Percentiles rank a stretch among this genome's conserved stretches.
phyloP scores from a whole-genome alignment of 2,329 filamentous ascomycete genomes.

The Byssoonygena ceratinophila region DNA sequence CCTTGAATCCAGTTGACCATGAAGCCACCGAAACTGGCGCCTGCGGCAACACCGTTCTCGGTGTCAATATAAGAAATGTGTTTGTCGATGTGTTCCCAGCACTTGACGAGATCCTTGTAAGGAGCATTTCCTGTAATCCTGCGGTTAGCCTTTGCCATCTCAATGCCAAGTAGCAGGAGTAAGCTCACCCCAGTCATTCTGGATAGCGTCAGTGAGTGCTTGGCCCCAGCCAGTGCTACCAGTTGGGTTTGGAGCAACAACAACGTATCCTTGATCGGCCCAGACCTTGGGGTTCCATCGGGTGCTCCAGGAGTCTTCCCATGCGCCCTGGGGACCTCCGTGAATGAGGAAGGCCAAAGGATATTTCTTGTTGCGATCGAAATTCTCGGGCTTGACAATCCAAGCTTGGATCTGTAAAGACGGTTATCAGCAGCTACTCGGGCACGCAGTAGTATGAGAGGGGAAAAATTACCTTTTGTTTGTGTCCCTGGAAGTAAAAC shows the following conservation, averaged over 20 bases:
- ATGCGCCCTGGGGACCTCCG: constrained; percentile 69
- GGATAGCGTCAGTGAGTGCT: constrained; percentile 63
- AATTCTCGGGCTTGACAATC: constrained; percentile 42
- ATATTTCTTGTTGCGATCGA: constrained; percentile 61
- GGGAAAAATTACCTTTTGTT: constrained; percentile 24
- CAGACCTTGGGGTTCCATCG: constrained; percentile 81
- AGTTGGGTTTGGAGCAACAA: constrained; percentile 70
- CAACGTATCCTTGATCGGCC: constrained; percentile 78
- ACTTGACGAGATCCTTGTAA: constrained; percentile 69
- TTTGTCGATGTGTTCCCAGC: constrained; percentile 57
- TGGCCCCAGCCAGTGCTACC: constrained; percentile 77
- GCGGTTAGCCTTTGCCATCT: constrained; percentile 1
- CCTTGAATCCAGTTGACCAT: constrained; percentile 78
- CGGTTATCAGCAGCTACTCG: constrained; percentile 13
- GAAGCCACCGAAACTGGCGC: constrained; percentile 36
- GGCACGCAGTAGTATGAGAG: background rate
- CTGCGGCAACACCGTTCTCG: constrained; percentile 31
- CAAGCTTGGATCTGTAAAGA: constrained; percentile 29
- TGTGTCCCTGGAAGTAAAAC: constrained; percentile 31
- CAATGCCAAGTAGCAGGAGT: background rate
- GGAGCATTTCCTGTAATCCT: constrained; percentile 48
- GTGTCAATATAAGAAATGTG: constrained; percentile 33
- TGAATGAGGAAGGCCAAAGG: constrained; percentile 72
- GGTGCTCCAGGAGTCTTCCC: constrained; percentile 65
- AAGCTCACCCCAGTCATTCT: constrained; percentile 59